Evolutionary conservation across 148 eudicot genomes (phyloP), one percentile per base, ranked within the genome.

Genomic region (Nepenthes gracilis): DNA sequence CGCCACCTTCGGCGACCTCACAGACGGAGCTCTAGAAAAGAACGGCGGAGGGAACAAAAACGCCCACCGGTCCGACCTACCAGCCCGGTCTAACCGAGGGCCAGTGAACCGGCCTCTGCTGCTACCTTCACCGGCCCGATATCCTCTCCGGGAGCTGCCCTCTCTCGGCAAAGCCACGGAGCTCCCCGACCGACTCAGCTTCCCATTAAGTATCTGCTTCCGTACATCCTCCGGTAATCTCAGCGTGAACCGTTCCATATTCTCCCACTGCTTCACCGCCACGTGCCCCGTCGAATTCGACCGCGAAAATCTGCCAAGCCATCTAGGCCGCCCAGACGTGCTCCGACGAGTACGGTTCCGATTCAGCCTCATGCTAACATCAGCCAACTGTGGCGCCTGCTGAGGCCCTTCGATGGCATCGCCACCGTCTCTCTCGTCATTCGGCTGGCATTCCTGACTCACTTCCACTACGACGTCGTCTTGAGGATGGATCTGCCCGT

Each of bases 171-270:
- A n/a, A 0, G 10, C 14, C 63, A 34, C 53, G 9, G 23, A 45
- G 54, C 63, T 59, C 48, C 10, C 53, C 10, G n/a, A 10, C 53
- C 53, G 53, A 0, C 4, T 49, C 53, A 49, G 53, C 53, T 59
- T 59, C 50, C n/a, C 63, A 2, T 52, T 60, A 36, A 35, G 43
- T 35, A 60, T 47, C 63, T 43, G 36, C 54, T 35, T 47, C 51
- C 53, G 43, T 43, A 47, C 53, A 36, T 60, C 63, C 37, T 60
- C 63, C 36, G 63, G 63, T 23, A 60, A 60, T 52, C 63, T 43
- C 35, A 60, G 51, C 47, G 52, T 47, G 36, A 60, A 60, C 63
- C 63, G 53, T 32, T 60, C 63, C 10, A 5, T 6, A 12, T n/a
- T 49, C 53, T 49, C 53, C 53, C 53, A 49, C 15, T n/a, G 53